Conservation (phyloP, 495 filamentous ascomycete genomes). For the Daldinia loculata region DNA sequence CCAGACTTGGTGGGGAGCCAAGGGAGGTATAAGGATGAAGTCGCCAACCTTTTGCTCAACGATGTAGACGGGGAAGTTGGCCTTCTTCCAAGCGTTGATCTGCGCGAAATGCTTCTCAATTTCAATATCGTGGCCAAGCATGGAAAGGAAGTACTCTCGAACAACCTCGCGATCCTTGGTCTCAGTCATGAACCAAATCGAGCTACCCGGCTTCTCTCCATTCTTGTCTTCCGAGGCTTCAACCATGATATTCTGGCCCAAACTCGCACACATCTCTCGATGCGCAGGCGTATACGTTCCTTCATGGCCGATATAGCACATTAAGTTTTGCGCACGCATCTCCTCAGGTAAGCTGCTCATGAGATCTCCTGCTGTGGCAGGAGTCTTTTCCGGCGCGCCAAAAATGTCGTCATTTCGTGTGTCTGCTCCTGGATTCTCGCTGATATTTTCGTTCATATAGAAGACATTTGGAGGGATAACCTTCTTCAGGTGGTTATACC, state of each 20-base stretch:
- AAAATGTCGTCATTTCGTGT: constrained; percentile 54
- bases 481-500: constrained; percentile 79
- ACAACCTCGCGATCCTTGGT: constrained; percentile 86
- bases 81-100: constrained; percentile 89
- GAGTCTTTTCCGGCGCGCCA: constrained; percentile 54
- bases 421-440: constrained; percentile 48
- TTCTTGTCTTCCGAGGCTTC: constrained; percentile 79
- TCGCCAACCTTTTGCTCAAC: constrained; percentile 94
- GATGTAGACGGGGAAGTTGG: constrained; percentile 89
- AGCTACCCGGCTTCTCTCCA: constrained; percentile 79
- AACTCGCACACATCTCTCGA: constrained; percentile 94
- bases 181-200: constrained; percentile 98
- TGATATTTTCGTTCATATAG: constrained; percentile 84
- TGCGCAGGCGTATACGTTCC: constrained; percentile 97
- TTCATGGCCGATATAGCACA: constrained; percentile 98
- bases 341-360: constrained; percentile 89
- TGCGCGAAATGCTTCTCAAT: constrained; percentile 96
- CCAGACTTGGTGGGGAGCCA: constrained; percentile 99
- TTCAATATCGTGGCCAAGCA: constrained; percentile 93
- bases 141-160: constrained; percentile 89
- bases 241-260: constrained; percentile 98
- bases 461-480: constrained; percentile 80
- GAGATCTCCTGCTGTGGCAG: constrained; percentile 75
- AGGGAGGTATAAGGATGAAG: constrained; percentile 92
- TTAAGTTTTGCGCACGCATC: constrained; percentile 93